A percentile compares a stretch with the other conserved stretches of the same genome.
These are phyloP conservation scores for Bipolaris cookei DNA, from an alignment of 2,329 filamentous ascomycete genomes.

Conservation along the genomic window DNA sequence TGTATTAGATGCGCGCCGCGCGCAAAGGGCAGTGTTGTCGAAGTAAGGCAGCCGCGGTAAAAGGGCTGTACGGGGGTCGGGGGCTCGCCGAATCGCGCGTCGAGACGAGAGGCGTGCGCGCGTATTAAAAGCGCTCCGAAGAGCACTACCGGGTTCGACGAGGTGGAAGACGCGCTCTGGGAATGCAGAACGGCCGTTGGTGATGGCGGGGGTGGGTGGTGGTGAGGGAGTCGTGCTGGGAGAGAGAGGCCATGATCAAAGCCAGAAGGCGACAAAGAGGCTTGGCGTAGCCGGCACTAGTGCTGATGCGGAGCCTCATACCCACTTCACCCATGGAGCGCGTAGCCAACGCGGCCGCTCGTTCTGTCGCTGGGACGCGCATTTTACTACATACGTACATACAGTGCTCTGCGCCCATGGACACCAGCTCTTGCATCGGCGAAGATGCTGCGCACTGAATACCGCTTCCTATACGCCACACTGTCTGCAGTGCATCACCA, in stretches of 20 bases:
- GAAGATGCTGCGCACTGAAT: constrained; percentile 32
- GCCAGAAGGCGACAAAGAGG: constrained; percentile 23
- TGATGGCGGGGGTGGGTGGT: constrained; percentile 38
- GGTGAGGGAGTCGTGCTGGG: constrained; percentile 33
- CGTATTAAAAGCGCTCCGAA: constrained; percentile 30
- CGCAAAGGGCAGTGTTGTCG: constrained; percentile 41
- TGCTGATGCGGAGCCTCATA: constrained; percentile 19
- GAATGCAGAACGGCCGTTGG: constrained; percentile 41
- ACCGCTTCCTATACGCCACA: constrained; percentile 17
- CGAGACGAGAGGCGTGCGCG: constrained; percentile 32
- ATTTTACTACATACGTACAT: constrained; percentile 1
- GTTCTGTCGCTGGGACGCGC: background rate
- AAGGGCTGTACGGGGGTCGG: constrained; percentile 39
- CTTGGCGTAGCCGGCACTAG: constrained; percentile 16
- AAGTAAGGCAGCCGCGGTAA: constrained; percentile 33
- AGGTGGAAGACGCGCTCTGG: constrained; percentile 43
- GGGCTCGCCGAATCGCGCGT: constrained; percentile 38
- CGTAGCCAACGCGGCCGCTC: background rate
- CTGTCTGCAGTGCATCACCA: constrained; percentile 44
- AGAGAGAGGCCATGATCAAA: constrained; percentile 21
- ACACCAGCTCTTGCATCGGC: constrained; percentile 18
- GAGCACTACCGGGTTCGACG: constrained; percentile 34
- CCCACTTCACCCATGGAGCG: constrained; percentile 2
- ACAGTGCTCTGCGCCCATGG: constrained; percentile 21
- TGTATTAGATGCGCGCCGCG: constrained; percentile 41